These are phyloP conservation scores for Sanghuangporus baumii DNA, from an alignment of 1,284 basidiomycete species.

Conservation along the genomic window DNA sequence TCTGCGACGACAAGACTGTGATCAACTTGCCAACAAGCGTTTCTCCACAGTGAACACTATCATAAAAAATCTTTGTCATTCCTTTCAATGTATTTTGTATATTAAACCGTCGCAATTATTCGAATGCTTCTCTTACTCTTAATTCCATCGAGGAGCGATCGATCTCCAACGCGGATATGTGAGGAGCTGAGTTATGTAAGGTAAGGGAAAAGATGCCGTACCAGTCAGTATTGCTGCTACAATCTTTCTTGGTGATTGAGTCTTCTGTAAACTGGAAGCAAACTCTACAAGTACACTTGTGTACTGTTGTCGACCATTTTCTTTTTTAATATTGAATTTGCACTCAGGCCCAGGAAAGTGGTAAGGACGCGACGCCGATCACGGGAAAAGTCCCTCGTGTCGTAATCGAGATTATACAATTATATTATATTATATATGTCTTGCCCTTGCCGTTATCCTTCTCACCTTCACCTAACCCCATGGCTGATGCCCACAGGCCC, in stretches of 20 bases:
- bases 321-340: no score
- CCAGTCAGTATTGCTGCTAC: no score
- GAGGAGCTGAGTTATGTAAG: no score
- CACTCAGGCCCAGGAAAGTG: no score
- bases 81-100: not conserved
- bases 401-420: not conserved
- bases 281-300: no score
- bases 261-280: no score
- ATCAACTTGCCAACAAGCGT: slow-evolving; percentile 12
- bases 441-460: not conserved
- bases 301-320: no score
- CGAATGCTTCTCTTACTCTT: not conserved
- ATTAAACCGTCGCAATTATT: not conserved
- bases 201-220: no score
- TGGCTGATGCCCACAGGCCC: not conserved
- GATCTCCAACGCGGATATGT: no score
- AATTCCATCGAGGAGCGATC: not conserved
- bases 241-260: no score
- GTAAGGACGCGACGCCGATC: no score
- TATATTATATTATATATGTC: not conserved
- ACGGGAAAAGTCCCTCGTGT: no score
- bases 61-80: not conserved
- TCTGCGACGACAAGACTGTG: slow-evolving; percentile 15
- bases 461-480: not conserved
- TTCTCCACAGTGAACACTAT: slow-evolving; percentile 1